These are phyloP conservation scores for Sarocladiaceae sp. DNA, from an alignment of 2,329 filamentous ascomycete genomes.

Conservation along the genomic window DNA sequence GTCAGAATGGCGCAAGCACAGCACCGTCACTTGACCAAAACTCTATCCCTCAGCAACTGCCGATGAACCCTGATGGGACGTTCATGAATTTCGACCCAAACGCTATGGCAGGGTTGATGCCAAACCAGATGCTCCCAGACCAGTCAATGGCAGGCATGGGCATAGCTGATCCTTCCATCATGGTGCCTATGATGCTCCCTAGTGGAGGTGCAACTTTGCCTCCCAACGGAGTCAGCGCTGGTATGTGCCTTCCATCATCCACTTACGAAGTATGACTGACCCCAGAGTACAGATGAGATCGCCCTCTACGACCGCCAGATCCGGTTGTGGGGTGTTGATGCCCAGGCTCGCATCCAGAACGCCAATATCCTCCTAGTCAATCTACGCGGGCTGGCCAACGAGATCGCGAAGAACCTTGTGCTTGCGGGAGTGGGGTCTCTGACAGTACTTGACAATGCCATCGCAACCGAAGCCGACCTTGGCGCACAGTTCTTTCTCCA, in stretches of 20 bases:
- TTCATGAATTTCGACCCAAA: constrained; percentile 20
- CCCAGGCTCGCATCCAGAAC: constrained; percentile 86
- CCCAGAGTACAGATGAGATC: constrained; percentile 70
- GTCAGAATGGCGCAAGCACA: background rate
- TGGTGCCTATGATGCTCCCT: constrained; percentile 26
- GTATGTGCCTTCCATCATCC: constrained; percentile 18
- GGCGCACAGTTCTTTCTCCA: constrained; percentile 79
- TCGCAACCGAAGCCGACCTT: constrained; percentile 74
- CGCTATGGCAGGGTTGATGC: constrained; percentile 20
- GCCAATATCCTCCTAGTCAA: constrained; percentile 88
- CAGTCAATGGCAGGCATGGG: constrained; percentile 19
- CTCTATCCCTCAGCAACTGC: constrained; percentile 8
- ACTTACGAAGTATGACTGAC: background rate
- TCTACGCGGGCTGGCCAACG: constrained; percentile 82
- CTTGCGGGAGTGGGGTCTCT: constrained; percentile 88
- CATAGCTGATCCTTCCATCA: constrained; percentile 23
- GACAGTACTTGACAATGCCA: constrained; percentile 77
- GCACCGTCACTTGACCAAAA: constrained; percentile 12
- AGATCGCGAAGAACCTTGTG: constrained; percentile 96
- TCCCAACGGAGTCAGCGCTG: constrained; percentile 27
- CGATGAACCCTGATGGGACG: constrained; percentile 14
- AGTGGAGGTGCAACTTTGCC: constrained; percentile 22
- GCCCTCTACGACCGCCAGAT: constrained; percentile 97
- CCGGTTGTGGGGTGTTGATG: constrained; percentile 92
- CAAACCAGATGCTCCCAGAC: constrained; percentile 18